Percentiles rank a stretch among this genome's conserved stretches.
These are phyloP conservation scores for Xenosphaeropsis pyriputrescens DNA, from an alignment of 2,329 filamentous ascomycete species.

Conservation along the genomic window DNA sequence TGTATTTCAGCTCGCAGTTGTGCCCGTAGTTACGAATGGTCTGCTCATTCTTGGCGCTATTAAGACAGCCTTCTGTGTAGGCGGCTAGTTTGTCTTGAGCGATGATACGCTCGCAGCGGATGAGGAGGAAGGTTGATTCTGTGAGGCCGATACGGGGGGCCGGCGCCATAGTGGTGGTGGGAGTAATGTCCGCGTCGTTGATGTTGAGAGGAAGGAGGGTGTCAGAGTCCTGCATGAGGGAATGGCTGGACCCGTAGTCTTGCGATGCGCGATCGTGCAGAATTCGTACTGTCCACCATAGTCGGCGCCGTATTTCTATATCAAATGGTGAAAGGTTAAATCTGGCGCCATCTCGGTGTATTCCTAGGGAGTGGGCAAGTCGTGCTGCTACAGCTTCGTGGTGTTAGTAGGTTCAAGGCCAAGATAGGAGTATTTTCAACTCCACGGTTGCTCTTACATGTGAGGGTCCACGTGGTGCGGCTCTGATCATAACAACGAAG, in stretches of 20 bases:
- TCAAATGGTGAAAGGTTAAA: constrained; percentile 29
- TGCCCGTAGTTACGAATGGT: too few species aligned
- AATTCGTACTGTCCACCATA: constrained; percentile 44
- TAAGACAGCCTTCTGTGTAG: too few species aligned
- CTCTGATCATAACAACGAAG: too few species aligned
- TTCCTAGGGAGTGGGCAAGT: constrained; percentile 25
- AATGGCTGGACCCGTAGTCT: constrained; percentile 37
- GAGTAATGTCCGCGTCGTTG: constrained; percentile 35
- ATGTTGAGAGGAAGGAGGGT: constrained; percentile 40
- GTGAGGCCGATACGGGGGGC: constrained; percentile 33
- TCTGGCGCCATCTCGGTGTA: constrained; percentile 27
- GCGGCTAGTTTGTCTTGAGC: too few species aligned
- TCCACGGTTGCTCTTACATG: constrained; percentile 9
- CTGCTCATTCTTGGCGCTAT: too few species aligned
- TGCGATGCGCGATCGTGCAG: constrained; percentile 46
- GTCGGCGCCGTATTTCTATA: constrained; percentile 38
- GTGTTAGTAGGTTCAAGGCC: too few species aligned
- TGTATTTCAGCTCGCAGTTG: too few species aligned
- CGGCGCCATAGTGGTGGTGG: constrained; percentile 31
- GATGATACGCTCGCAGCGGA: not conserved
- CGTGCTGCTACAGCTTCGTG: constrained; percentile 34
- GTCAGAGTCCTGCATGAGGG: constrained; percentile 31
- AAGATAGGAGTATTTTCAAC: too few species aligned
- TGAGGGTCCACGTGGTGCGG: constrained; percentile 39
- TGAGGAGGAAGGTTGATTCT: constrained; percentile 28